Evolutionary conservation across 2,329 filamentous ascomycete species (phyloP).

Genomic region (Claviceps africana): DNA sequence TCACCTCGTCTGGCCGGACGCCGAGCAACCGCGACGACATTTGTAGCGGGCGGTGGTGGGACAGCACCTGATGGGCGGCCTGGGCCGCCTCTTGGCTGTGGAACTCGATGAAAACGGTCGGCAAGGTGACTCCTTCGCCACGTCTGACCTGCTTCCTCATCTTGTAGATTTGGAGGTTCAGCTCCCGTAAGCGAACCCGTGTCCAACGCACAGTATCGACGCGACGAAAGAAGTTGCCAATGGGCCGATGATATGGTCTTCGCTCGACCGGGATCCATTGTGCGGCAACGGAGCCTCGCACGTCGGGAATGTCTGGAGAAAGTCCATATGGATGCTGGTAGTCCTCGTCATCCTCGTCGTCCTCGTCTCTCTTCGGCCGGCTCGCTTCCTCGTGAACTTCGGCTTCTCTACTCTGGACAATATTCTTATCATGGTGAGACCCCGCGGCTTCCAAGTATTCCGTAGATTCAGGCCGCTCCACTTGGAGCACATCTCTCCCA

Average conservation of each 20-base stretch:
- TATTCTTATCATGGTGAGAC: neutral
- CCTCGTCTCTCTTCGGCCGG: conserved; percentile 5
- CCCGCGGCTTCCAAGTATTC: neutral
- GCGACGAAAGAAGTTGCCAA: conserved; percentile 66
- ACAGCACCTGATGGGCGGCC: conserved; percentile 69
- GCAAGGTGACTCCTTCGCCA: conserved; percentile 52
- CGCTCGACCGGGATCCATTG: conserved; percentile 62
- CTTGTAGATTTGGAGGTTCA: conserved; percentile 36
- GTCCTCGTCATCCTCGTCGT: conserved; percentile 13
- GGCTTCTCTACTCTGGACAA: neutral
- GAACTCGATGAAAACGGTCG: conserved; percentile 87
- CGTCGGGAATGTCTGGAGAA: conserved; percentile 21
- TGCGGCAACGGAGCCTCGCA: conserved; percentile 44
- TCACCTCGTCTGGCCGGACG: conserved; percentile 65
- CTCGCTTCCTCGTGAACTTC: neutral
- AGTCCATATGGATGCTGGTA: conserved; percentile 26
- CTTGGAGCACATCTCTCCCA: conserved; percentile 1
- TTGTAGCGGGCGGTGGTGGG: conserved; percentile 75
- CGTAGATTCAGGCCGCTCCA: conserved; percentile 5
- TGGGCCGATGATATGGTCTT: conserved; percentile 55
- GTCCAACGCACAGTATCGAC: conserved; percentile 92
- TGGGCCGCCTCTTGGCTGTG: conserved; percentile 71
- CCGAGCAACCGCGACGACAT: conserved; percentile 81
- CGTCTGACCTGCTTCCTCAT: conserved; percentile 62
- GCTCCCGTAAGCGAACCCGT: conserved; percentile 35